Base-by-base conservation (phyloP, 2,329 filamentous ascomycete genomes). In the Coleophoma eucalyptorum region DNA sequence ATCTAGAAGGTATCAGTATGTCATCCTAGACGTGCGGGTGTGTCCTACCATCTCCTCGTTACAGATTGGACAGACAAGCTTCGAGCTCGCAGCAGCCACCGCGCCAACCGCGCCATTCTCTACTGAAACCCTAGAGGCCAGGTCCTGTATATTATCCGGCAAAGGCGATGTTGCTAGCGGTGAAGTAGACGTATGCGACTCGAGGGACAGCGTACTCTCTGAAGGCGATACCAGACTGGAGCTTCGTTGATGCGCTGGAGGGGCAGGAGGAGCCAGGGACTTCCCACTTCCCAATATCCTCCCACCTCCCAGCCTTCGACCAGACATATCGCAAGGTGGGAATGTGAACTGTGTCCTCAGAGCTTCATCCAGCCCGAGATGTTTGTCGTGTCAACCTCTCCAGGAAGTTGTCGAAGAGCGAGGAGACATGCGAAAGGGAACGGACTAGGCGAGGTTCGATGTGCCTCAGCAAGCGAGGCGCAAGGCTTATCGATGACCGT, bases 41-140 rank as follows among this genome's bases (percentile, higher is more conserved):
- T 26, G 26, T 26, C 55, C 57, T 73, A 94, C 91, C 94, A 99
- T 99, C 70, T 97, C 92, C 72, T 97, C 95, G 61, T 86, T 91
- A 71, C 94, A 99, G 66, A 99, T 99, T n/a, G 94, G 94, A 68
- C 94, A 99, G 50, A 93, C 83, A 52, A 99, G 83, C 68, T 81
- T 81, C 57, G 81, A 81, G 58, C 79, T 81, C 50, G 82, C 73
- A 48, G 82, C 78, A 16, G 69, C 68, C 45, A 71, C 70, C 49
- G 72, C 69, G 43, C 73, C 73, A 61, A 75, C 70, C 38, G 76
- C 75, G 55, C 77, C 75, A 71, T 80, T 78, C 40, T 81, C 80
- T 46, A 94, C 72, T 49, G 87, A 91, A 61, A 97, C 86, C 64
- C 89, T 87, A 50, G 90, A 89, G 35, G 83, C 81, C 48, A 97